These are phyloP conservation scores for Pestalotiopsis sp. DNA, from an alignment of 2,329 filamentous ascomycete genomes.

Conservation along the genomic window DNA sequence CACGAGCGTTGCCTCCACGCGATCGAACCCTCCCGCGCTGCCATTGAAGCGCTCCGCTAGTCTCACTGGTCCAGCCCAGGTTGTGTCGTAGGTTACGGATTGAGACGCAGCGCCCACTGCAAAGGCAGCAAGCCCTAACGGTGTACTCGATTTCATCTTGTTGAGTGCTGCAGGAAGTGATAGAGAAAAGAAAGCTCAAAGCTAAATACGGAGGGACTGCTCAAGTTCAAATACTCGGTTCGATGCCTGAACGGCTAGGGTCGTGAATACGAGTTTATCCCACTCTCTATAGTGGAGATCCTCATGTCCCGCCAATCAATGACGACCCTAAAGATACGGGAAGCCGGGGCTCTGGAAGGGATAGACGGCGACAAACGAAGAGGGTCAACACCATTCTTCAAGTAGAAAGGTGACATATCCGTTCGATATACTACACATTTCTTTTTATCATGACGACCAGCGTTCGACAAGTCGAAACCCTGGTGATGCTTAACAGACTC, in stretches of 20 bases:
- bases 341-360: not conserved
- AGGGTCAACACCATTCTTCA: not conserved
- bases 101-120: not conserved
- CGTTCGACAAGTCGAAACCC: too few relatives aligned
- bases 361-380: not conserved
- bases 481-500: too few relatives aligned
- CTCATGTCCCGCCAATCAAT: not conserved
- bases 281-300: not conserved
- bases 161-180: not conserved
- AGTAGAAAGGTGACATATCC: too few relatives aligned
- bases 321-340: not conserved
- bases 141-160: not conserved
- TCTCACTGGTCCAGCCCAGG: slow-evolving; percentile 1
- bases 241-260: not conserved
- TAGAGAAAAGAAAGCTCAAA: not conserved
- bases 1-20: slow-evolving; percentile 7
- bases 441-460: too few relatives aligned
- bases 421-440: too few relatives aligned
- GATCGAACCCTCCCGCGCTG: not conserved
- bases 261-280: not conserved
- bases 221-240: not conserved
- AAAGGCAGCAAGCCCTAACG: not conserved
- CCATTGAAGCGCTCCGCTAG: slow-evolving; percentile 10
- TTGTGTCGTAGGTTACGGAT: slow-evolving; percentile 3
- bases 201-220: not conserved